Evolutionary conservation across 805 yeast genomes (phyloP).

Genomic region (Kodamaea kaohsiungensis): DNA sequence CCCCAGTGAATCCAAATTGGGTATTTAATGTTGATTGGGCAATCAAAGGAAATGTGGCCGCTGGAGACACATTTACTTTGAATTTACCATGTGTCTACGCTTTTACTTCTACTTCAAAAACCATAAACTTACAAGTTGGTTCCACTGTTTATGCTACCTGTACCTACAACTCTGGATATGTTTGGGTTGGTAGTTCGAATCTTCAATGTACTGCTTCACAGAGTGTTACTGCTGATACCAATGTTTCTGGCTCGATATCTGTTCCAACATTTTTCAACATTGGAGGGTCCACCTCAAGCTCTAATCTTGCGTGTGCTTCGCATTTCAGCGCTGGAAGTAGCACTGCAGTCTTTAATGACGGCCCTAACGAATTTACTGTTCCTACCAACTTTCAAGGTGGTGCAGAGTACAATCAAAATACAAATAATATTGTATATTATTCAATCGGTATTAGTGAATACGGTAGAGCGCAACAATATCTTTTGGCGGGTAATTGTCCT

Average conservation of each 20-base stretch:
- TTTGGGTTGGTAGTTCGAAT: constrained; percentile 7
- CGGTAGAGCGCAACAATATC: constrained; percentile 8
- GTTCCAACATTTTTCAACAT: constrained; percentile 25
- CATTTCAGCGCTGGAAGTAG: constrained; percentile 22
- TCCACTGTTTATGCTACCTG: constrained; percentile 24
- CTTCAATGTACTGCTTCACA: constrained; percentile 12
- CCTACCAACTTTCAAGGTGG: constrained; percentile 7
- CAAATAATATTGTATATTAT: not conserved
- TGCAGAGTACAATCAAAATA: not conserved
- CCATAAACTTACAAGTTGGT: constrained; percentile 10
- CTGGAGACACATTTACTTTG: too few relatives aligned
- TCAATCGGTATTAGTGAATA: constrained; percentile 13
- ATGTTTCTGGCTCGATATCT: constrained; percentile 8
- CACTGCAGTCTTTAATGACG: constrained; percentile 17
- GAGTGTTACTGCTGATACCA: not conserved
- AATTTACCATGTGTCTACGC: constrained; percentile 18
- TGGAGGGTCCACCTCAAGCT: constrained; percentile 8
- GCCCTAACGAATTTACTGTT: constrained; percentile 10
- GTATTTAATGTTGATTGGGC: constrained; percentile 12
- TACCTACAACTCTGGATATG: constrained; percentile 13
- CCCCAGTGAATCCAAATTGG: constrained; percentile 16
- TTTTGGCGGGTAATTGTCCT: constrained; percentile 18
- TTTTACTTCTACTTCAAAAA: constrained; percentile 10
- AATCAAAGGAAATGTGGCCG: constrained; percentile 8
- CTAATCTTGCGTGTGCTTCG: constrained; percentile 19